Conservation (phyloP, 202 grass and related monocot species). For the Bolboschoenoplectus hybrid region DNA sequence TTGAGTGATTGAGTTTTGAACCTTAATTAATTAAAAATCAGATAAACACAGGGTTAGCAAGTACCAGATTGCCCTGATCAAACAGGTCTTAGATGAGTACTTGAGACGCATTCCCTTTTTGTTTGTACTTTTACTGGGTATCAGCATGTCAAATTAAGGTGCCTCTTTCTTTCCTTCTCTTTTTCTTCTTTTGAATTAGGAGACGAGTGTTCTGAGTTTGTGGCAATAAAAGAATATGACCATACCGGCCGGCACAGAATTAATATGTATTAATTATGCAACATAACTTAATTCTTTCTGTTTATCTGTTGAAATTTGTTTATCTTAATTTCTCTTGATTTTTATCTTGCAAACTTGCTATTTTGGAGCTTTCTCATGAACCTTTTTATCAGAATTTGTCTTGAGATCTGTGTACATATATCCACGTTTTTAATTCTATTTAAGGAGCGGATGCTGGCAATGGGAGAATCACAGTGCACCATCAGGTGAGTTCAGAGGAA, state of each 20-base stretch:
- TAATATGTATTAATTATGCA: neutral
- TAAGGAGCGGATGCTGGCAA: conserved; percentile 67
- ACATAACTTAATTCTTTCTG: neutral
- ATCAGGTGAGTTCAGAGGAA: conserved; percentile 49
- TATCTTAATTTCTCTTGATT: neutral
- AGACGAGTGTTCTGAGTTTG: neutral
- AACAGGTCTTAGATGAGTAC: neutral
- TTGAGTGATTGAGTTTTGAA: neutral
- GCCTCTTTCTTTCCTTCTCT: neutral
- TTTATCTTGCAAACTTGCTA: neutral
- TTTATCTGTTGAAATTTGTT: conserved; percentile 1
- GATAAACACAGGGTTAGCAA: neutral
- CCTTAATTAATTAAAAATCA: neutral
- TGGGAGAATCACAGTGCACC: conserved; percentile 70
- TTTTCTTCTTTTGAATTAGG: neutral
- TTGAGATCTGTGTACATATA: neutral
- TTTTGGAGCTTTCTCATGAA: neutral
- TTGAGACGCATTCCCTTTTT: neutral
- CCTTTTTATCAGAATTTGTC: neutral
- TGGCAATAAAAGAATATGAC: neutral
- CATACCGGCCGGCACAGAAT: neutral
- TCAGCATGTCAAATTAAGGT: neutral
- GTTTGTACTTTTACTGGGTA: neutral
- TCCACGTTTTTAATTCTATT: neutral
- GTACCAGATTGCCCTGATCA: neutral